These are phyloP conservation scores for Trypanosoma scelopori DNA, from an alignment of 208 protist genomes.

Conservation along the genomic window DNA sequence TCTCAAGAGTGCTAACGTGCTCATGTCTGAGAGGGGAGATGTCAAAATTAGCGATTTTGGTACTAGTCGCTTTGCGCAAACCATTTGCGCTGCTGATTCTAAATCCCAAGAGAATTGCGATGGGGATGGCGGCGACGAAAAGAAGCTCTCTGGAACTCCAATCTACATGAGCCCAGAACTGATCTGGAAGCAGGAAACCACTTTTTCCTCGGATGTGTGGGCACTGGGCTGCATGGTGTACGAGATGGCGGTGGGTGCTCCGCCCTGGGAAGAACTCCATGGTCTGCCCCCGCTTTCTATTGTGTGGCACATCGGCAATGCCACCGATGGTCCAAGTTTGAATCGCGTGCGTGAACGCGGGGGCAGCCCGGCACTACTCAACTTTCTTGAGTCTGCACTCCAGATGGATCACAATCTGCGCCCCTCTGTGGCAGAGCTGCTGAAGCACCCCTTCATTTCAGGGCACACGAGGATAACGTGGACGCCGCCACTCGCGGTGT, in stretches of 20 bases:
- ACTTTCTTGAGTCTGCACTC: slow-evolving; percentile 63
- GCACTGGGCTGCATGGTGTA: slow-evolving; percentile 85
- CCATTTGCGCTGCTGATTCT: background rate
- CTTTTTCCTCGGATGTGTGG: slow-evolving; percentile 86
- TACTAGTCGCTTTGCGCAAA: slow-evolving; percentile 37
- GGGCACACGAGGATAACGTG: slow-evolving; percentile 13
- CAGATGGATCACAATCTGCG: slow-evolving; percentile 47
- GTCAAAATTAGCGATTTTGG: slow-evolving; percentile 94
- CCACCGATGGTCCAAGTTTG: slow-evolving; percentile 10
- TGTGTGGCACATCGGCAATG: slow-evolving; percentile 66
- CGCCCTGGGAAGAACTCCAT: slow-evolving; percentile 66
- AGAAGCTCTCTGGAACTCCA: slow-evolving; percentile 63
- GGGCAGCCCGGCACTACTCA: slow-evolving; percentile 36
- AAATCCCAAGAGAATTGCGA: background rate
- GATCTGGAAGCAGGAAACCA: slow-evolving; percentile 55
- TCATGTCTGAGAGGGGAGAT: slow-evolving; percentile 69
- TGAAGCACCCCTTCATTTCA: slow-evolving; percentile 80
- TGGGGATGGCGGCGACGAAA: background rate
- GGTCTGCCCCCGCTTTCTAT: slow-evolving; percentile 42
- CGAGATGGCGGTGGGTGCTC: slow-evolving; percentile 85
- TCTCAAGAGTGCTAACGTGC: slow-evolving; percentile 87
- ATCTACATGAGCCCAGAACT: slow-evolving; percentile 89
- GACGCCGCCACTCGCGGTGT: slow-evolving; percentile 17
- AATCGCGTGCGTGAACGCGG: slow-evolving; percentile 6
- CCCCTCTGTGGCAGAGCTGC: slow-evolving; percentile 52